Base-by-base conservation (phyloP, 164 flowering plant genomes). In the Warburgia ugandensis region DNA sequence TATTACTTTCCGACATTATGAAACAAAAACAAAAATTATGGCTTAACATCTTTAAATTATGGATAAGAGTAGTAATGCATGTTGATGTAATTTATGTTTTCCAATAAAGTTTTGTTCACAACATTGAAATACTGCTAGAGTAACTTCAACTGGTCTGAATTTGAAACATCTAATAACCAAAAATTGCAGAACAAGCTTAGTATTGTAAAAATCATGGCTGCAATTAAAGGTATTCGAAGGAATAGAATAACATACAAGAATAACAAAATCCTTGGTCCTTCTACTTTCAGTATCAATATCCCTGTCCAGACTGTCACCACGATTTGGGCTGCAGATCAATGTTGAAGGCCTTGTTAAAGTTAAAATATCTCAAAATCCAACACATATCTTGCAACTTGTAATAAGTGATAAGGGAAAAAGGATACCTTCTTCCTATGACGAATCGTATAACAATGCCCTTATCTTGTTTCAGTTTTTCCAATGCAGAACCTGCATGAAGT, bases 371-470 rank as follows among this genome's bases (percentile, higher is more conserved):
- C 26, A 42, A 9, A 13, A 19, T 12, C 21, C 37, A 17, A 47
- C 23, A 19, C 6, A 3, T 6, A 27, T 5, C 43, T n/a, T 7
- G 27, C 21, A 20, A 26, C n/a, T 32, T 14, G 16, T 17, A 16
- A 21, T 14, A 20, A 26, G 27, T 37, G 21, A 40, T n/a, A n/a
- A n/a, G n/a, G n/a, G n/a, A 44, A 47, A 30, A 26, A 7, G 50
- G 12, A 52, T 9, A 79, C 98, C 98, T 92, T 79, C 86, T 83
- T 64, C 98, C 98, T 52, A 85, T 83, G 22, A 92, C 80, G 75
- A 92, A 92, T 58, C 95, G 77, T 40, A 78, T 55, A 58, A 81
- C 59, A 19, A 92, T 71, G 50, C 95, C 94, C 63, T 83, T 92
- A 6, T 83, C 83, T 36, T 69, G 70, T 65, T 87, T 90, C 69